These are phyloP conservation scores for Sistotremastrum suecicum DNA, from an alignment of 768 basidiomycete species.

Conservation along the genomic window DNA sequence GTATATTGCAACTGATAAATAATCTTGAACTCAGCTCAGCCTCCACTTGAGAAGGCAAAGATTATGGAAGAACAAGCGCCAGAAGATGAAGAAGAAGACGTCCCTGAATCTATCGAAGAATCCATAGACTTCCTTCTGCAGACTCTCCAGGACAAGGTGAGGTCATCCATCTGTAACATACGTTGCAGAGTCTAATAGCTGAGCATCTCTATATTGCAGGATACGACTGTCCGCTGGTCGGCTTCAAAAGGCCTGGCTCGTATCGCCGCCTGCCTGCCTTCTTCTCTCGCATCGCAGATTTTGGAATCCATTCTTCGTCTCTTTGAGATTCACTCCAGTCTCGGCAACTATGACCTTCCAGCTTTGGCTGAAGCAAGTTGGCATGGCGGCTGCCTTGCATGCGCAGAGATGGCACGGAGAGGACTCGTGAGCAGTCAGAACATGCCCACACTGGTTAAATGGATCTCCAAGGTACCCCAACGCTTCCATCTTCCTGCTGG, in stretches of 20 bases:
- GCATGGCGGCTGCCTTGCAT: constrained; percentile 89
- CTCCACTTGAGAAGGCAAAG: constrained; percentile 8
- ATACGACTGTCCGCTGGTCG: constrained; percentile 90
- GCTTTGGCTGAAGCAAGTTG: constrained; percentile 76
- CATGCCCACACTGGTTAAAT: constrained; percentile 52
- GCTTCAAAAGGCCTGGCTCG: constrained; percentile 86
- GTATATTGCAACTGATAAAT: too few species aligned
- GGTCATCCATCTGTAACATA: constrained; percentile 4
- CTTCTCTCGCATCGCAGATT: constrained; percentile 66
- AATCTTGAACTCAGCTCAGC: constrained; percentile 8
- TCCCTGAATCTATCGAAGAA: constrained; percentile 67
- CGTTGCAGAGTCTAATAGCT: neutral
- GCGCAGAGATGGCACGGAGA: constrained; percentile 84
- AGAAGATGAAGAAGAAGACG: constrained; percentile 37
- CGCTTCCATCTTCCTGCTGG: constrained; percentile 1
- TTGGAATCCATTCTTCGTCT: constrained; percentile 61
- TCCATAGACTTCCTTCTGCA: constrained; percentile 60
- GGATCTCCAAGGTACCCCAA: constrained; percentile 62
- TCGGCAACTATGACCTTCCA: constrained; percentile 57
- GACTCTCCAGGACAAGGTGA: constrained; percentile 69
- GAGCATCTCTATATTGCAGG: constrained; percentile 31
- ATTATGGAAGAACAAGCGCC: constrained; percentile 5
- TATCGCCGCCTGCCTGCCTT: constrained; percentile 66
- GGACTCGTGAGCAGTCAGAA: constrained; percentile 47
- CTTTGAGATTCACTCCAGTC: constrained; percentile 63